A percentile compares a stretch with the other conserved stretches of the same genome.
Evolutionary conservation across 164 flowering plant genomes (phyloP).

Genomic region (Paratinospora sagittata): DNA sequence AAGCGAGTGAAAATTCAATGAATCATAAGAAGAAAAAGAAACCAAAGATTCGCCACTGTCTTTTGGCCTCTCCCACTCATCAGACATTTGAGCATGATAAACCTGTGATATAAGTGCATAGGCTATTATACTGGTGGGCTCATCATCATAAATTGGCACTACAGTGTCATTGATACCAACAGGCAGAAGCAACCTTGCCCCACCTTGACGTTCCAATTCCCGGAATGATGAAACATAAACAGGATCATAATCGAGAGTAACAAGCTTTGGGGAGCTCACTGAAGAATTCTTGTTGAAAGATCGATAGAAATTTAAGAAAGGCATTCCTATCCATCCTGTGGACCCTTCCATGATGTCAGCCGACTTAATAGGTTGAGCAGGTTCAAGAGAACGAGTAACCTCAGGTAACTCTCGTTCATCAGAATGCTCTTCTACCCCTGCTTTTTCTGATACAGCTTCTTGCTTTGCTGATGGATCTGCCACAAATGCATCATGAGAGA

Average conservation of each 20-base stretch:
- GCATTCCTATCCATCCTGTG: slow-evolving; percentile 55
- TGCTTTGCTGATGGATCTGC: slow-evolving; percentile 28
- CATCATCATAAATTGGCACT: slow-evolving; percentile 90
- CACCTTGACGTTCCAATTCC: slow-evolving; percentile 54
- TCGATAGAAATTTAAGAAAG: slow-evolving; percentile 61
- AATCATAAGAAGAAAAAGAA: slow-evolving; percentile 41
- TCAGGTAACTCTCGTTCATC: slow-evolving; percentile 36
- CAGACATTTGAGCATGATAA: slow-evolving; percentile 54
- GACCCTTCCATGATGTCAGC: slow-evolving; percentile 51
- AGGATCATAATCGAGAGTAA: slow-evolving; percentile 55
- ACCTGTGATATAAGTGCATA: slow-evolving; percentile 60
- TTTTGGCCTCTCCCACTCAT: slow-evolving; percentile 53
- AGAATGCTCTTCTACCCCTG: slow-evolving; percentile 30
- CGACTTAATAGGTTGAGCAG: slow-evolving; percentile 28
- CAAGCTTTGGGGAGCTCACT: slow-evolving; percentile 43
- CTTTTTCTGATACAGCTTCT: slow-evolving; percentile 23
- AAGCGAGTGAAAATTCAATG: slow-evolving; percentile 28
- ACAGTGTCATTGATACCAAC: slow-evolving; percentile 75
- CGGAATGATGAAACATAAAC: slow-evolving; percentile 61
- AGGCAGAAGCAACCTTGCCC: slow-evolving; percentile 67
- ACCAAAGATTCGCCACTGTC: slow-evolving; percentile 36
- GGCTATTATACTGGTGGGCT: slow-evolving; percentile 89
- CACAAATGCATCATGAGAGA: slow-evolving; percentile 26
- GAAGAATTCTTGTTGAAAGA: slow-evolving; percentile 51
- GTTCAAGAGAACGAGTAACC: slow-evolving; percentile 25